Percentiles rank a stretch among this genome's conserved stretches.
phyloP scores from a whole-genome alignment of 208 protist species.

The Leishmania tropica region DNA sequence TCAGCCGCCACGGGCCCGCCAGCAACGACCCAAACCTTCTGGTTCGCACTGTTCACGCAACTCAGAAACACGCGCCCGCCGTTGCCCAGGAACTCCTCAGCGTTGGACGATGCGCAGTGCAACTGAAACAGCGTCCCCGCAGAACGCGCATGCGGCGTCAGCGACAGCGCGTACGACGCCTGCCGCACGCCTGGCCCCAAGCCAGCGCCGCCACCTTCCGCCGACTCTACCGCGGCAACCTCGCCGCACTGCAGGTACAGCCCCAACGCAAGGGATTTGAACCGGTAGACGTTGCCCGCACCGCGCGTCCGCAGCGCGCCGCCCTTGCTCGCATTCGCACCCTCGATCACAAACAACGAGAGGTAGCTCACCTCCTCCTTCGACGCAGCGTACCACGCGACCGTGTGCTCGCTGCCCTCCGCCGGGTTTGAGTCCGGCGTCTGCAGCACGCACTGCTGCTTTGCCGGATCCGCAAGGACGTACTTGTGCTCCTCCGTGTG shows the following conservation, averaged over 20 bases:
- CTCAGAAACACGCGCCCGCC: slow-evolving; percentile 49
- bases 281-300: slow-evolving; percentile 34
- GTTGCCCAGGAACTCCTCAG: slow-evolving; percentile 35
- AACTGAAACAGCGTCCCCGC: slow-evolving; percentile 49
- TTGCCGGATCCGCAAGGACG: slow-evolving; percentile 30
- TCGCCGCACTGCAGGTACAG: slow-evolving; percentile 44
- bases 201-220: slow-evolving; percentile 6
- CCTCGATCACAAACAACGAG: slow-evolving; percentile 56
- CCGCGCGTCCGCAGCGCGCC: slow-evolving; percentile 41
- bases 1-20: slow-evolving; percentile 20
- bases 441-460: slow-evolving; percentile 31
- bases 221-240: not conserved
- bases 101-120: slow-evolving; percentile 21
- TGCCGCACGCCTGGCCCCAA: not conserved
- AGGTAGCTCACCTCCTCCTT: slow-evolving; percentile 52
- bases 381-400: slow-evolving; percentile 27
- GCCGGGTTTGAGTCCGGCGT: slow-evolving; percentile 23
- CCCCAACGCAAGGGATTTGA: slow-evolving; percentile 47
- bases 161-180: slow-evolving; percentile 25
- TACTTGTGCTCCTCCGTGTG: slow-evolving; percentile 67
- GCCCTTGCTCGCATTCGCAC: slow-evolving; percentile 39
- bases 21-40: slow-evolving; percentile 46
- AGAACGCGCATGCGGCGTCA: slow-evolving; percentile 32
- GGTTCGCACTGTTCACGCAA: slow-evolving; percentile 28
- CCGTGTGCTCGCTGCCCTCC: slow-evolving; percentile 16